These are phyloP conservation scores for Helenozyma rhizophorensis DNA, from an alignment of 805 yeast genomes.

Conservation along the genomic window DNA sequence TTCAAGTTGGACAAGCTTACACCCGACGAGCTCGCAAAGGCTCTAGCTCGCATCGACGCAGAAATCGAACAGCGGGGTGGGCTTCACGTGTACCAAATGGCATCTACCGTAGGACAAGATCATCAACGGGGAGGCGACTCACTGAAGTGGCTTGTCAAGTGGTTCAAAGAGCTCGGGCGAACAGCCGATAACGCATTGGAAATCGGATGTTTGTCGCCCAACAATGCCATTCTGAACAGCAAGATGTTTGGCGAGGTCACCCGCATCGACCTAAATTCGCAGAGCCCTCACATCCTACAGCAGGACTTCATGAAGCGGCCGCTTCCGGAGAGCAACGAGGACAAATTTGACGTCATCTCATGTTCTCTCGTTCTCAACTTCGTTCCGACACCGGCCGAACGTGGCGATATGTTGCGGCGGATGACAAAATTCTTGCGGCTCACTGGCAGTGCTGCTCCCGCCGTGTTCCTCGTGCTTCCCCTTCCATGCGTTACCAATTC, in stretches of 20 bases:
- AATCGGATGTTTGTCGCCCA: conserved; percentile 73
- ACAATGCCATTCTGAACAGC: conserved; percentile 62
- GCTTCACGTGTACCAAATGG: conserved; percentile 71
- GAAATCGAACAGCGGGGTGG: conserved; percentile 73
- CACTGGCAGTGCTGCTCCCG: conserved; percentile 26
- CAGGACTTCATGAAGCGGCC: conserved; percentile 83
- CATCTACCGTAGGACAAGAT: conserved; percentile 83
- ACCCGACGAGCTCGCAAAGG: conserved; percentile 15
- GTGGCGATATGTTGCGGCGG: conserved; percentile 76
- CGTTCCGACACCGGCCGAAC: conserved; percentile 62
- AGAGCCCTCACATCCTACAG: conserved; percentile 62
- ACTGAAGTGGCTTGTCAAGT: conserved; percentile 70
- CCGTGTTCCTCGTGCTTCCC: conserved; percentile 79
- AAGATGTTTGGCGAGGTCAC: conserved; percentile 47
- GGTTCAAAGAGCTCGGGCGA: conserved; percentile 45
- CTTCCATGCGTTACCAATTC: conserved; percentile 83
- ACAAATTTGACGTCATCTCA: conserved; percentile 62
- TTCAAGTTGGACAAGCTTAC: conserved; percentile 9
- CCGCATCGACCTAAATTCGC: conserved; percentile 79
- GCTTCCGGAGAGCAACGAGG: conserved; percentile 46
- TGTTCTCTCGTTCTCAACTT: conserved; percentile 86
- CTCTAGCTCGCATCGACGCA: conserved; percentile 52
- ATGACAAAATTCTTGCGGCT: conserved; percentile 52
- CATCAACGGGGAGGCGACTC: conserved; percentile 85
- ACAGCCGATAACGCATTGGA: conserved; percentile 55